These are phyloP conservation scores for Citeromyces hawaiiensis DNA, from an alignment of 1,139 yeast genomes.

Conservation along the genomic window DNA sequence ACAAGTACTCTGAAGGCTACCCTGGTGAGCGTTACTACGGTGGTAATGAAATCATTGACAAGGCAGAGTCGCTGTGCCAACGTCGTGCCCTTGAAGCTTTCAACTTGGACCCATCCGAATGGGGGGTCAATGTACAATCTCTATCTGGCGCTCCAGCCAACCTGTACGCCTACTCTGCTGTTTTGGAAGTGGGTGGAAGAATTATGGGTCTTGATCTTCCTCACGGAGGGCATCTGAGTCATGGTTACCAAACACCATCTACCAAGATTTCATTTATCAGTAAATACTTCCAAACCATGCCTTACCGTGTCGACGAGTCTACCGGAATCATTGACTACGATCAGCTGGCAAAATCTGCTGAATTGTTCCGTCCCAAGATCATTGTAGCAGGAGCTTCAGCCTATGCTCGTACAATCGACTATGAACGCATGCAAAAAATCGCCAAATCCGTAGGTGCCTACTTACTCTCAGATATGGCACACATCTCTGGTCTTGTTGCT, in stretches of 20 bases:
- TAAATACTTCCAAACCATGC: slow-evolving; percentile 94
- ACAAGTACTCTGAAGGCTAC: slow-evolving; percentile 97
- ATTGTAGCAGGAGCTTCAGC: slow-evolving; percentile 97
- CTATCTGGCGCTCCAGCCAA: slow-evolving; percentile 95
- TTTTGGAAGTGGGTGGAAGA: slow-evolving; percentile 83
- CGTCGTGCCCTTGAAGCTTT: slow-evolving; percentile 85
- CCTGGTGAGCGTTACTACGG: slow-evolving; percentile 98
- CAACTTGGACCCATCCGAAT: slow-evolving; percentile 54
- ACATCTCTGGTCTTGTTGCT: slow-evolving; percentile 86
- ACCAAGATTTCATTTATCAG: slow-evolving; percentile 85
- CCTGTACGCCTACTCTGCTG: slow-evolving; percentile 85
- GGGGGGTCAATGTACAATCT: slow-evolving; percentile 97
- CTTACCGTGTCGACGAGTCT: slow-evolving; percentile 72
- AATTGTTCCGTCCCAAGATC: slow-evolving; percentile 84
- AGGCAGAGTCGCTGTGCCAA: slow-evolving; percentile 83
- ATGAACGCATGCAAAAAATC: slow-evolving; percentile 75
- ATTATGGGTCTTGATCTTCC: slow-evolving; percentile 95
- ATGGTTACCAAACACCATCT: slow-evolving; percentile 85
- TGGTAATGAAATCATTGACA: slow-evolving; percentile 89
- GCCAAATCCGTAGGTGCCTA: slow-evolving; percentile 93
- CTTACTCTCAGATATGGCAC: slow-evolving; percentile 91
- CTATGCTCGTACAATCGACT: slow-evolving; percentile 83
- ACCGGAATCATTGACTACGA: slow-evolving; percentile 93
- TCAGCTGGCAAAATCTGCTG: slow-evolving; percentile 70
- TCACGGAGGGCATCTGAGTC: slow-evolving; percentile 95